These are phyloP conservation scores for Neoboletus magnificus DNA, from an alignment of 768 basidiomycete species.

Conservation along the genomic window DNA sequence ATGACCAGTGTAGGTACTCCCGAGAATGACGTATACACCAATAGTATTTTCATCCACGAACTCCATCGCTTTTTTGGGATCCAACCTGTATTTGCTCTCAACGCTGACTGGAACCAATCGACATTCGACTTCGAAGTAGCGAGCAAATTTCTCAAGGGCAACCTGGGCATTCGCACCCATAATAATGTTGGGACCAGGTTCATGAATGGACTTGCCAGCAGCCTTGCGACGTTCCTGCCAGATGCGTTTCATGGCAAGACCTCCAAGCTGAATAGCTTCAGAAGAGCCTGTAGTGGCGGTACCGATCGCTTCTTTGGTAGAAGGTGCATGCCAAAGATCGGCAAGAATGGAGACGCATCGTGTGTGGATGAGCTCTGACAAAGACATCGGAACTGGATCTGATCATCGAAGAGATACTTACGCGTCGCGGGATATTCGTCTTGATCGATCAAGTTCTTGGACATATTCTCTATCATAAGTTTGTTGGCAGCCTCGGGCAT, in stretches of 20 bases:
- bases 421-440: slow-evolving; percentile 67
- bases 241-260: slow-evolving; percentile 65
- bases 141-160: slow-evolving; percentile 67
- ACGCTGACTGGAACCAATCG: slow-evolving; percentile 60
- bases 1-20: slow-evolving; percentile 55
- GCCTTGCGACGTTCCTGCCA: slow-evolving; percentile 70
- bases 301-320: slow-evolving; percentile 52
- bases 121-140: slow-evolving; percentile 64
- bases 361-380: slow-evolving; percentile 41
- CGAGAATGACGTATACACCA: slow-evolving; percentile 61
- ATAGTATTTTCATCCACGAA: slow-evolving; percentile 71
- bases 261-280: slow-evolving; percentile 72
- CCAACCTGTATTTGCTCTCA: slow-evolving; percentile 77
- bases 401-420: slow-evolving; percentile 11
- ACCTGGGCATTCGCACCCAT: slow-evolving; percentile 72
- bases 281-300: slow-evolving; percentile 70
- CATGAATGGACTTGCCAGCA: slow-evolving; percentile 60
- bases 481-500: slow-evolving; percentile 51
- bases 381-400: neutral
- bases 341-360: slow-evolving; percentile 56
- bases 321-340: slow-evolving; percentile 65
- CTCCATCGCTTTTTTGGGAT: slow-evolving; percentile 61
- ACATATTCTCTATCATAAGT: slow-evolving; percentile 61
- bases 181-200: slow-evolving; percentile 62
- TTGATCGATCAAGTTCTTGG: slow-evolving; percentile 66